Conservation (phyloP, 2,329 filamentous ascomycete species). For the Aspergillus eucalypticola region DNA sequence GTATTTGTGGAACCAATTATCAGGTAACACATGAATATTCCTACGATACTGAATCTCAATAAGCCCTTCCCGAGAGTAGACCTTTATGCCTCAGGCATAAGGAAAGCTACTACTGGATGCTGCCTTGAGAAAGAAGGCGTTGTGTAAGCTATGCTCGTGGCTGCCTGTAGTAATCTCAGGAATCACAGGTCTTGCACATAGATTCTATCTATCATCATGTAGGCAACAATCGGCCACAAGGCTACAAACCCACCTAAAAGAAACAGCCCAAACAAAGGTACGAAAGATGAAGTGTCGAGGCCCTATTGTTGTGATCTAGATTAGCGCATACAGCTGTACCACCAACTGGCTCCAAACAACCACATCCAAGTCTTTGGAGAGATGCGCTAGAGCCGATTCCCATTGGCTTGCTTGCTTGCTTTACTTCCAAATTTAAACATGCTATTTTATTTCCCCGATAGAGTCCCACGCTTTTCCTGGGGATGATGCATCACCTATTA, state of each 20-base stretch:
- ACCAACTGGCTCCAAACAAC: slow-evolving; percentile 27
- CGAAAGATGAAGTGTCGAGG: not conserved
- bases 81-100: too few relatives aligned
- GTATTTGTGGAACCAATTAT: too few relatives aligned
- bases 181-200: too few relatives aligned
- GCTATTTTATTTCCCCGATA: not conserved
- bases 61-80: too few relatives aligned
- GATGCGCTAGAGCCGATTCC: not conserved
- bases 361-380: slow-evolving; percentile 14
- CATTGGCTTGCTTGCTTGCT: not conserved
- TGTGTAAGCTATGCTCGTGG: not conserved
- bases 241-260: not conserved
- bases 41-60: too few relatives aligned
- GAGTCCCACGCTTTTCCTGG: not conserved
- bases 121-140: too few relatives aligned
- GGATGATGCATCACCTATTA: not conserved
- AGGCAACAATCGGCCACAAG: not conserved
- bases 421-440: too few relatives aligned
- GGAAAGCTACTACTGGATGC: too few relatives aligned
- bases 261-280: slow-evolving; percentile 10
- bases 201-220: not conserved
- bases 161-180: not conserved
- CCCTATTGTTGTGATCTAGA: not conserved
- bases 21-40: too few relatives aligned
- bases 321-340: slow-evolving; percentile 11